A percentile compares a stretch with the other conserved stretches of the same genome.
Conservation (phyloP, 331 rosid species). For the Cucumis variabilis region DNA sequence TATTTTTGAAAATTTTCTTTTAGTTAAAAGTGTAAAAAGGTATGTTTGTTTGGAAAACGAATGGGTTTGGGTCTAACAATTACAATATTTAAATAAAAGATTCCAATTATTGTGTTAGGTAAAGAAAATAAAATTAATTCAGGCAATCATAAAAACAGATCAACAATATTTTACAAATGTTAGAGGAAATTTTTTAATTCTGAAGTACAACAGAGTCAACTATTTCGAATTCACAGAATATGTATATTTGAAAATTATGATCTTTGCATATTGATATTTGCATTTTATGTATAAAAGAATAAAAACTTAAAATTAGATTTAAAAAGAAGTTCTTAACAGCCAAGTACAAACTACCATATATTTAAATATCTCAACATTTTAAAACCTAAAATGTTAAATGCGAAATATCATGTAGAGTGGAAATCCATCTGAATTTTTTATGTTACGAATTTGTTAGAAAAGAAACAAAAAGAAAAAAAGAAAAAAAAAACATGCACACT, state of each 20-base stretch:
- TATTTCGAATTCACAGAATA: background rate
- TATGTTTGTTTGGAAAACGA: no score
- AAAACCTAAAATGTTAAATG: no score
- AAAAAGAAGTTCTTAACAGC: background rate
- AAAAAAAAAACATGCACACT: no score
- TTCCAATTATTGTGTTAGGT: slow-evolving; percentile 8
- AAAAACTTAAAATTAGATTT: background rate
- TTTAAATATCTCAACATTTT: background rate
- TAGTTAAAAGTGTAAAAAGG: no score
- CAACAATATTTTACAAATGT: background rate
- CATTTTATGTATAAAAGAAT: background rate
- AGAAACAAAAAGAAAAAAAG: no score
- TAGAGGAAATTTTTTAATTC: background rate
- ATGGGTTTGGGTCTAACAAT: no score
- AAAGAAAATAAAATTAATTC: background rate
- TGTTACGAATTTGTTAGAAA: no score
- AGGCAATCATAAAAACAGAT: background rate
- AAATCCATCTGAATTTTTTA: no score
- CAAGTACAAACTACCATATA: background rate
- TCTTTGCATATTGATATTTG: background rate
- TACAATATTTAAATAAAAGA: no score
- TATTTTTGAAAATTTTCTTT: no score
- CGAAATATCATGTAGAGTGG: no score
- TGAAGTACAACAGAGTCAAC: background rate
- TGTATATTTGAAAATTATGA: background rate